Evolutionary conservation across 768 basidiomycete genomes (phyloP).

Genomic region (Trametes sanguinea): DNA sequence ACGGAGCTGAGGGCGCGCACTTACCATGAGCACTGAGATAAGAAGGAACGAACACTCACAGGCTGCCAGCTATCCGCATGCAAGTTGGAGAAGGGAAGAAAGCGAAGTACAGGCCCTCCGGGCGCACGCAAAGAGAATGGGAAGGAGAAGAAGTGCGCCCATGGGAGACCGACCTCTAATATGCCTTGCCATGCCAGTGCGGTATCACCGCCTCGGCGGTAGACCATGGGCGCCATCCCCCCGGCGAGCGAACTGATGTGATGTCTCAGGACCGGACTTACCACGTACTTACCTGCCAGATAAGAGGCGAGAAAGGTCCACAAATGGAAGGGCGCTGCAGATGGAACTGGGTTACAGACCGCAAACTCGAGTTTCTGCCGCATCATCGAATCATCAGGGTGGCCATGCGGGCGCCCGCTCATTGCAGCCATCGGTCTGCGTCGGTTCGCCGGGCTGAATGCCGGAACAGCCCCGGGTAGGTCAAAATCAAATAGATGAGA

Average conservation of each 20-base stretch:
- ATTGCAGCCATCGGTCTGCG: too few relatives aligned
- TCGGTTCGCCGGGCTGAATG: background rate
- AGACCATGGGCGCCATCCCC: background rate
- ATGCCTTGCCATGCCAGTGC: background rate
- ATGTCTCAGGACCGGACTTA: background rate
- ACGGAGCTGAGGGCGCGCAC: background rate
- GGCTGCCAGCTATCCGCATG: background rate
- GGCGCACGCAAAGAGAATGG: background rate
- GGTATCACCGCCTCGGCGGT: conserved; percentile 11
- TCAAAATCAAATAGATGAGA: background rate
- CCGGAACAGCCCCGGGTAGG: background rate
- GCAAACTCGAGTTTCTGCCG: too few relatives aligned
- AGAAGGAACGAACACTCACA: background rate
- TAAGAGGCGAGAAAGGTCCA: background rate
- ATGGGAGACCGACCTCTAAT: conserved; percentile 3
- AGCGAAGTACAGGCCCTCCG: background rate
- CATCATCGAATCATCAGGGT: too few relatives aligned
- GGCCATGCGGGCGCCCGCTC: too few relatives aligned
- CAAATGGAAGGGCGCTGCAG: too few relatives aligned
- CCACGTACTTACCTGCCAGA: background rate
- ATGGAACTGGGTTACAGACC: too few relatives aligned
- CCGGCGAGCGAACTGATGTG: background rate
- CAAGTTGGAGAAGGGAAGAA: background rate
- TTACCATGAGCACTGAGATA: conserved; percentile 2
- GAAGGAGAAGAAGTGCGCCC: background rate